A percentile compares a stretch with the other conserved stretches of the same genome.
phyloP scores from a whole-genome alignment of 2,329 filamentous ascomycete species.

The Pochonia chlamydosporia region DNA sequence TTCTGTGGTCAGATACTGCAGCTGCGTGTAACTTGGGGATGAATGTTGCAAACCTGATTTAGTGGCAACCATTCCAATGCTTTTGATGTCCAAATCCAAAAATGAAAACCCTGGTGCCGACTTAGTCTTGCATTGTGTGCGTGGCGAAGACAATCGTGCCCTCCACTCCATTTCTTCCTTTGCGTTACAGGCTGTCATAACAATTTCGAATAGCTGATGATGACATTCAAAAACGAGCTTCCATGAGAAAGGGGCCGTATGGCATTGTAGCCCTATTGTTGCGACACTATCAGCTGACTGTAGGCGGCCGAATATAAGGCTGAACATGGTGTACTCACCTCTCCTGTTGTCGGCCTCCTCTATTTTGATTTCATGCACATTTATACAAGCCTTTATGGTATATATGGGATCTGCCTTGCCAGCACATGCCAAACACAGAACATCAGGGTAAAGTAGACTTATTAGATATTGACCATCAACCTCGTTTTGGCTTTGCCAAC shows the following conservation, averaged over 20 bases:
- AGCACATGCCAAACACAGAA: constrained; percentile 68
- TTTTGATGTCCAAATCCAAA: constrained; percentile 65
- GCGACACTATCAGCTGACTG: neutral
- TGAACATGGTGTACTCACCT: constrained; percentile 40
- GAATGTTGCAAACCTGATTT: constrained; percentile 62
- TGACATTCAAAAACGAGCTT: constrained; percentile 80
- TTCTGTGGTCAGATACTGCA: too few species aligned
- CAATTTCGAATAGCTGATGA: constrained; percentile 73
- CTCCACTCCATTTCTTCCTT: constrained; percentile 80
- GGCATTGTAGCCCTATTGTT: constrained; percentile 70
- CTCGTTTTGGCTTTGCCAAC: constrained; percentile 66
- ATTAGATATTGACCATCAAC: constrained; percentile 78
- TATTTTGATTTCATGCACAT: constrained; percentile 58
- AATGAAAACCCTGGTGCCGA: constrained; percentile 49
- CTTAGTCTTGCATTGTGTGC: constrained; percentile 42
- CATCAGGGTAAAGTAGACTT: constrained; percentile 75
- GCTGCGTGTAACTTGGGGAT: too few species aligned
- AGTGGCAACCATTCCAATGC: constrained; percentile 69
- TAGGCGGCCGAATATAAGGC: neutral
- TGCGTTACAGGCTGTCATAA: constrained; percentile 79
- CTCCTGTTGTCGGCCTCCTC: constrained; percentile 71
- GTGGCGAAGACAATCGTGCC: constrained; percentile 51
- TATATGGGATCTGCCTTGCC: constrained; percentile 62
- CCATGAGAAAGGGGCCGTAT: constrained; percentile 84
- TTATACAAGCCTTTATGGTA: constrained; percentile 68